Evolutionary conservation across 176 grass and related monocot genomes (phyloP).

Genomic region (Aegilops bicornis): DNA sequence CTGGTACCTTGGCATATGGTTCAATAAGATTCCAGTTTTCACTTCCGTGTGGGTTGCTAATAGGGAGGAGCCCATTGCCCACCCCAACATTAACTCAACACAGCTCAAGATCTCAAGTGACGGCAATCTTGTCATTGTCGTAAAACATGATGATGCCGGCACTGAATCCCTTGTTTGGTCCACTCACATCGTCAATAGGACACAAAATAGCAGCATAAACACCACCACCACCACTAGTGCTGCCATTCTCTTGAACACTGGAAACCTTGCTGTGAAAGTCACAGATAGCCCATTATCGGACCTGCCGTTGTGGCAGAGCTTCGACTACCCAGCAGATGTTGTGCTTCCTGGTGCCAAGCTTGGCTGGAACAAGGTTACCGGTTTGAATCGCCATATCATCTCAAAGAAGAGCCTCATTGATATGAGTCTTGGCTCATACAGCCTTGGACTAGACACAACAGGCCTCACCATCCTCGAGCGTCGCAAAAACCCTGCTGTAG

Average conservation of each 20-base stretch:
- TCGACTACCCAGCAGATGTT: constrained; percentile 7
- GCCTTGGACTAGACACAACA: neutral
- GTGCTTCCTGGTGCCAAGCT: neutral
- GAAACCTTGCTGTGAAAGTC: neutral
- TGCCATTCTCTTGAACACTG: neutral
- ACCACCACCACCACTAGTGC: neutral
- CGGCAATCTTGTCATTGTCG: neutral
- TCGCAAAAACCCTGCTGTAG: neutral
- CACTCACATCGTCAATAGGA: neutral
- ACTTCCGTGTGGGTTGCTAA: neutral
- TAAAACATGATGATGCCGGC: neutral
- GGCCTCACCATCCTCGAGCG: neutral
- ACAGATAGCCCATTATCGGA: neutral
- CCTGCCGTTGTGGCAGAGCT: neutral
- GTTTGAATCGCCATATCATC: neutral
- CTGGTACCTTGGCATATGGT: constrained; percentile 20
- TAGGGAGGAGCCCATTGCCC: neutral
- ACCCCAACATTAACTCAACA: neutral
- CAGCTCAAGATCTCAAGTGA: neutral
- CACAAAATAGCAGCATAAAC: neutral
- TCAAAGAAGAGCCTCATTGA: neutral
- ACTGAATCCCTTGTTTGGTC: neutral
- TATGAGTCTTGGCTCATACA: neutral
- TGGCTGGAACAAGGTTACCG: neutral
- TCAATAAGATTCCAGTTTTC: constrained; percentile 2